Evolutionary conservation across 2,329 filamentous ascomycete genomes (phyloP), one percentile per base, ranked within the genome.

Genomic region (Colletotrichum cereale): DNA sequence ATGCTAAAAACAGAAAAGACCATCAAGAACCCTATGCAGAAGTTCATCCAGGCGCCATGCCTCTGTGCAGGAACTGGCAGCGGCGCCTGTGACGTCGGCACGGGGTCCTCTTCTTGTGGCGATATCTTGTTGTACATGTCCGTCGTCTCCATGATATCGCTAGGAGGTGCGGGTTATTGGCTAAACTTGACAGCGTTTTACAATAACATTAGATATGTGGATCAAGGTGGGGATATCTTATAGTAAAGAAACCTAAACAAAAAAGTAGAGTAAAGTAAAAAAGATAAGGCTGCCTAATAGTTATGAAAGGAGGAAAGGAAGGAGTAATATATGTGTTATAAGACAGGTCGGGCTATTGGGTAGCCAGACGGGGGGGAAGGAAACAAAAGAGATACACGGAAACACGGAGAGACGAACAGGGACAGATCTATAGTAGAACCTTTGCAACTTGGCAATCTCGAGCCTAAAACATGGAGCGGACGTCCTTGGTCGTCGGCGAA

Each of bases 1-100:
- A 74, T 26, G 21, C 56, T 66, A 56, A 74, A 67, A 48, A 73
- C 24, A n/a, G 73, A 74, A 12, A 68, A 58, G 2, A 74, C n/a
- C 36, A 67, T 57, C 62, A 74, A 44, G 8, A 74, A 55, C 4
- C 62, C 55, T 11, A 71, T 48, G 16, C 70, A 58, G 34, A 71
- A 60, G 29, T 53, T 64, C 4, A 60, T 55, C 29, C 63, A 34
- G 6, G 29, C 62, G 21, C 31, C 26, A 0, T 63, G 58, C 18
- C 65, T 48, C 21, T 63, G 52, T 21, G 29, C 14, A 14, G 50
- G 50, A 18, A 26, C 34, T 48, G 53, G 24, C 7, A 24, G 44
- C 14, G 24, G n/a, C 2, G 40, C 18, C 5, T 71, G 24, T 6
- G 56, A 16, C 38, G 38, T 55, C 21, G 24, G 47, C 21, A 16